phyloP scores from a whole-genome alignment of 2,329 filamentous ascomycete genomes.

The Claviceps humidiphila region DNA sequence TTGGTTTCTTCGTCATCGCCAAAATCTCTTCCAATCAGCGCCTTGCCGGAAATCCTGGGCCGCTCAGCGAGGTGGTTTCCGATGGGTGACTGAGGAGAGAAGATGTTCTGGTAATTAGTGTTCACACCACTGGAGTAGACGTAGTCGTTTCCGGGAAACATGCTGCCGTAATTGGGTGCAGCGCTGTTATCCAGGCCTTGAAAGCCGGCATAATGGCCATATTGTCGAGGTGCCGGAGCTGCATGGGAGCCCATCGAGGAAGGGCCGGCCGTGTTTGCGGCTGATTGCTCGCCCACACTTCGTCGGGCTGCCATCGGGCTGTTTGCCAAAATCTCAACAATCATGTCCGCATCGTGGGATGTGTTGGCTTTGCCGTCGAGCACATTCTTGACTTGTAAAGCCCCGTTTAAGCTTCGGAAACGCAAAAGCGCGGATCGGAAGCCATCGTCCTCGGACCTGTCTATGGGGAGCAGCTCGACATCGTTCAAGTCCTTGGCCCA shows the following conservation, averaged over 20 bases:
- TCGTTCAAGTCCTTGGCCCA: conserved; percentile 43
- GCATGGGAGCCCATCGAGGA: conserved; percentile 31
- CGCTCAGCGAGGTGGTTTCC: conserved; percentile 54
- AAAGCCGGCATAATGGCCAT: conserved; percentile 50
- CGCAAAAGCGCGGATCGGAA: conserved; percentile 39
- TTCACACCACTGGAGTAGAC: conserved; percentile 44
- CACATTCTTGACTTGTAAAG: conserved; percentile 42
- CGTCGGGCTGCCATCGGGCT: conserved; percentile 21
- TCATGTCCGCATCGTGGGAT: conserved; percentile 36
- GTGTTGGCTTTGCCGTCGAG: conserved; percentile 42
- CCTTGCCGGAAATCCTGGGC: conserved; percentile 50
- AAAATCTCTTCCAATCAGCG: conserved; percentile 55
- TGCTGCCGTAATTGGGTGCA: conserved; percentile 44
- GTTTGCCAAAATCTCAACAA: conserved; percentile 43
- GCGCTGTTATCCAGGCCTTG: conserved; percentile 44
- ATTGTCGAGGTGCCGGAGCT: conserved; percentile 32
- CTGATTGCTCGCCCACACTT: conserved; percentile 12
- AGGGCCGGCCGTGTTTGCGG: conserved; percentile 14
- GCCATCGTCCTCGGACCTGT: conserved; percentile 35
- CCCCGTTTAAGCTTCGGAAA: conserved; percentile 40
- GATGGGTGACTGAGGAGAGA: conserved; percentile 62
- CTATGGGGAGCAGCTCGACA: conserved; percentile 35
- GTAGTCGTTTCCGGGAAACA: conserved; percentile 42
- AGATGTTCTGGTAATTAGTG: conserved; percentile 47
- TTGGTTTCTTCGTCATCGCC: conserved; percentile 57